phyloP scores from a whole-genome alignment of 352 stramenopile genomes.

The Pythium inflatum region DNA sequence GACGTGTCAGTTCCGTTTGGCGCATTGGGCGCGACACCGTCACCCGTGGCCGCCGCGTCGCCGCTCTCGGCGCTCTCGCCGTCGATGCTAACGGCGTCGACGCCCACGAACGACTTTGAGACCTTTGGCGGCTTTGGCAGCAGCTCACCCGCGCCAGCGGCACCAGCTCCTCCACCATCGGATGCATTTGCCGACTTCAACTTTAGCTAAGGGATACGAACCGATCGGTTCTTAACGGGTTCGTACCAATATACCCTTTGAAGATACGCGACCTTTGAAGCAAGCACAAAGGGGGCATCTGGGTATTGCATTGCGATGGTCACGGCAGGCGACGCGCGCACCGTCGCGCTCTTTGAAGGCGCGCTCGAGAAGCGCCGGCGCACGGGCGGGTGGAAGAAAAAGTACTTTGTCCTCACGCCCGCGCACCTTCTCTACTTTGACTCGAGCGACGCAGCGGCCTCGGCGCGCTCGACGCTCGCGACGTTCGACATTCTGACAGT shows the following conservation, averaged over 20 bases:
- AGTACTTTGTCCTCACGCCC: slow-evolving; percentile 73
- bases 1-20: too few relatives aligned
- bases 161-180: too few relatives aligned
- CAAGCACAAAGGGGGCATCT: not conserved
- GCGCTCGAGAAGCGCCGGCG: slow-evolving; percentile 70
- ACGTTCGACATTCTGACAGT: slow-evolving; percentile 75
- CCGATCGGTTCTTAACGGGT: too few relatives aligned
- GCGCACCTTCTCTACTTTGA: slow-evolving; percentile 76
- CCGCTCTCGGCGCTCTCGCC: slow-evolving; percentile 1
- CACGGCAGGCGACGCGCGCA: slow-evolving; percentile 63
- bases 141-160: slow-evolving; percentile 25
- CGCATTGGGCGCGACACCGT: not conserved
- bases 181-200: slow-evolving; percentile 27
- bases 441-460: slow-evolving; percentile 23
- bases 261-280: slow-evolving; percentile 32
- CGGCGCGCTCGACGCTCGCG: slow-evolving; percentile 41
- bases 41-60: not conserved
- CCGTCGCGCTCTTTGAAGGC: slow-evolving; percentile 57
- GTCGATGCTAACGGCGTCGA: slow-evolving; percentile 6
- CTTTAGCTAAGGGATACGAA: slow-evolving; percentile 31
- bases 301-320: slow-evolving; percentile 44
- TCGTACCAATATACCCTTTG: too few relatives aligned
- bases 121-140: slow-evolving; percentile 38
- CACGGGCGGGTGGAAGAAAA: slow-evolving; percentile 82
- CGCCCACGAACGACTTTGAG: slow-evolving; percentile 33